These are phyloP conservation scores for Phellinidium pouzarii DNA, from an alignment of 1,284 basidiomycete genomes.

Conservation along the genomic window DNA sequence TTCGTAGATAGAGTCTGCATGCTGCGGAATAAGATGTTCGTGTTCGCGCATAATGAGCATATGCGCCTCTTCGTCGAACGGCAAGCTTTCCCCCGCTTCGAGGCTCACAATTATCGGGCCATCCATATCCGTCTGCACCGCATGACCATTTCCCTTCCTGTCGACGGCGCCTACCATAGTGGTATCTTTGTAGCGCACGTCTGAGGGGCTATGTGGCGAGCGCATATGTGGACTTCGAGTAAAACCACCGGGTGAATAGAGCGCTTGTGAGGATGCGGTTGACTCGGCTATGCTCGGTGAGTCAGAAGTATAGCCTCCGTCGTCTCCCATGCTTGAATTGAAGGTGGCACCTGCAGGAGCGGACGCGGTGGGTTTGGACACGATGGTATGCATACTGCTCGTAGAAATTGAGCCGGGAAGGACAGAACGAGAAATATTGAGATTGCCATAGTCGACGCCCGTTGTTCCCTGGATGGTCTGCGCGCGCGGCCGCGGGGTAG, in stretches of 20 bases:
- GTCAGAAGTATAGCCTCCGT: constrained; percentile 10
- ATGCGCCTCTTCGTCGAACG: constrained; percentile 6
- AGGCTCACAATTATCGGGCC: constrained; percentile 11
- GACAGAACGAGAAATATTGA: neutral
- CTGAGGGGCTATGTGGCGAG: neutral
- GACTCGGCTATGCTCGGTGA: constrained; percentile 2
- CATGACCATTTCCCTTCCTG: neutral
- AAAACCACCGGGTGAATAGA: neutral
- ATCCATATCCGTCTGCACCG: neutral
- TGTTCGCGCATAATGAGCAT: constrained; percentile 10
- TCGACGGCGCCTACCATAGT: neutral
- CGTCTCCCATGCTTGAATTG: constrained; percentile 2
- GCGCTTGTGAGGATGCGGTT: neutral
- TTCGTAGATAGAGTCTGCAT: neutral
- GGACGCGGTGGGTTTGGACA: constrained; percentile 11
- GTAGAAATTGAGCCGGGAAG: neutral
- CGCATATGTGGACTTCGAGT: neutral
- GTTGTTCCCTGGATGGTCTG: constrained; percentile 7
- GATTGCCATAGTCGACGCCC: neutral
- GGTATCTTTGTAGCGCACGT: neutral
- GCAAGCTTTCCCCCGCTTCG: constrained; percentile 12
- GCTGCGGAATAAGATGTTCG: constrained; percentile 10
- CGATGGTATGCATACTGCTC: neutral
- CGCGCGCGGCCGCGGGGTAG: constrained; percentile 12
- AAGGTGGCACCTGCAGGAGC: constrained; percentile 11